Evolutionary conservation across 2,329 filamentous ascomycete genomes (phyloP).

Genomic region (Penicillium olsonii): DNA sequence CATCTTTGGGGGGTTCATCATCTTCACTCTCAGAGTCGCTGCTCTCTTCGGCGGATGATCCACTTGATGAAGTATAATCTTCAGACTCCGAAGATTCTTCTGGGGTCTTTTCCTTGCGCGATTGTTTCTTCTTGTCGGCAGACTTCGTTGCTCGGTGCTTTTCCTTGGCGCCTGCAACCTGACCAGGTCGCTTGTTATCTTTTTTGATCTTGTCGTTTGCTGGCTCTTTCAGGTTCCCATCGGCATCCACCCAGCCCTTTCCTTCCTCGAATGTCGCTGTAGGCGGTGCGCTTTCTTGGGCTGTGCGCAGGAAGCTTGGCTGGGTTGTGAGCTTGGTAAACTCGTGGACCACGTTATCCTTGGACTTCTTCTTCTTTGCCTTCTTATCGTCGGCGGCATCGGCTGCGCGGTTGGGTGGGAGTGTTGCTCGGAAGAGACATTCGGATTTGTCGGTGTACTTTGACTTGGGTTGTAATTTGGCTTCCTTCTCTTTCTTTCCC

Average conservation of each 20-base stretch:
- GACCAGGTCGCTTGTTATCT: conserved; percentile 31
- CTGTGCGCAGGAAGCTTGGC: conserved; percentile 74
- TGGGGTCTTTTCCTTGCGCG: conserved; percentile 16
- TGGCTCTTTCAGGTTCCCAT: conserved; percentile 67
- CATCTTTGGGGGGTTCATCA: conserved; percentile 26
- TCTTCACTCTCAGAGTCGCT: conserved; percentile 28
- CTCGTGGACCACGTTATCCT: conserved; percentile 76
- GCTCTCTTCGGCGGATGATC: conserved; percentile 31
- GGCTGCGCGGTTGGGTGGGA: conserved; percentile 61
- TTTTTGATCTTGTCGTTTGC: conserved; percentile 32
- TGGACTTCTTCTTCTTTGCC: conserved; percentile 58
- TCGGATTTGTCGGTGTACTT: conserved; percentile 81
- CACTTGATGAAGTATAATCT: conserved; percentile 42
- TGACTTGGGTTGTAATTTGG: conserved; percentile 63
- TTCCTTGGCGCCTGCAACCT: conserved; percentile 34
- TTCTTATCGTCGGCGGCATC: conserved; percentile 42
- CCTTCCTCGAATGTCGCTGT: conserved; percentile 73
- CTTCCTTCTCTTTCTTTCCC: conserved; percentile 57
- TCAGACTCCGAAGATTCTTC: conserved; percentile 27
- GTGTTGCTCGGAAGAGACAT: conserved; percentile 78
- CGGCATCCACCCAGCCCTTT: conserved; percentile 82
- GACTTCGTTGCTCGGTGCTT: conserved; percentile 24
- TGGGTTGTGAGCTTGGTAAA: conserved; percentile 83
- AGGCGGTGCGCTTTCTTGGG: conserved; percentile 47
- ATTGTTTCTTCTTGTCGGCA: conserved; percentile 6